These are phyloP conservation scores for Pseudomonodictys pantanalensis DNA, from an alignment of 495 filamentous ascomycete species.

Conservation along the genomic window DNA sequence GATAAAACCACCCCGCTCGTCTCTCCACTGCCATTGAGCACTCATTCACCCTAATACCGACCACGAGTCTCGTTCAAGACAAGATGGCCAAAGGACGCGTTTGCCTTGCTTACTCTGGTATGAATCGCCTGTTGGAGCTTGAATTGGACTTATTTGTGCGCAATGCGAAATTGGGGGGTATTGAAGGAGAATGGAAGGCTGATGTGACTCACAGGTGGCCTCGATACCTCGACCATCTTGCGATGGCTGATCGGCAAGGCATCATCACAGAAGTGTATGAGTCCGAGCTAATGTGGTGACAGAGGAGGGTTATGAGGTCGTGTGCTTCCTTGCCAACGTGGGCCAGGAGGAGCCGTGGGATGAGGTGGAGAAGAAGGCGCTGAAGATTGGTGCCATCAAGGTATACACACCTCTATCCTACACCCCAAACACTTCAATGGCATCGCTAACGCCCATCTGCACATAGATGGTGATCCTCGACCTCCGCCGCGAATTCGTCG, in stretches of 20 bases:
- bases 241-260: constrained; percentile 26
- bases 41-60: neutral
- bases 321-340: constrained; percentile 55
- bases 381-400: constrained; percentile 65
- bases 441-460: neutral
- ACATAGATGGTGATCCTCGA: constrained; percentile 56
- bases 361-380: constrained; percentile 63
- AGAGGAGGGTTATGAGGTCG: constrained; percentile 67
- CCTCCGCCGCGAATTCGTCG: constrained; percentile 74
- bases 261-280: neutral
- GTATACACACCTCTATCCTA: neutral
- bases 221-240: constrained; percentile 28
- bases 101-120: constrained; percentile 29
- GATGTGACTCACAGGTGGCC: constrained; percentile 22
- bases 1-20: constrained; percentile 1
- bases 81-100: constrained; percentile 31
- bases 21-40: neutral
- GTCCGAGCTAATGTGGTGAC: too few relatives aligned
- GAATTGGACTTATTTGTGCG: neutral
- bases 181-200: neutral
- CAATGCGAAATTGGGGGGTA: neutral
- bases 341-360: constrained; percentile 57
- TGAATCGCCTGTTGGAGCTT: neutral
- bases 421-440: neutral
- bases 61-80: neutral